These are phyloP conservation scores for Alternaria arbusti DNA, from an alignment of 2,329 filamentous ascomycete genomes.

Conservation along the genomic window DNA sequence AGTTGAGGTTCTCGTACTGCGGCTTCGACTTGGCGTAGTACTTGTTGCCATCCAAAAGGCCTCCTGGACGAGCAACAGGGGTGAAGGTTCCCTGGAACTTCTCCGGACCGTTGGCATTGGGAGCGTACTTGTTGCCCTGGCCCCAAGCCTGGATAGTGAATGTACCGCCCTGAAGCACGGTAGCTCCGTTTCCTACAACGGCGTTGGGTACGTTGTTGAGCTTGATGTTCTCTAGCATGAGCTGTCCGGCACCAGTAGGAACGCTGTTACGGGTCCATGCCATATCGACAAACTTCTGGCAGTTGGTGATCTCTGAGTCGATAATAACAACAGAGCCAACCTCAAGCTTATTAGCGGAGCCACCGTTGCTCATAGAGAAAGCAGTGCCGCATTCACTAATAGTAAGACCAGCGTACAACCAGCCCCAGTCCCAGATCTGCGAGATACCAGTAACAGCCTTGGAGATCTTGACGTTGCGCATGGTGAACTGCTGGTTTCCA, in stretches of 20 bases:
- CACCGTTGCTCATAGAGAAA: constrained; percentile 56
- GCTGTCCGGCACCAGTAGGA: constrained; percentile 55
- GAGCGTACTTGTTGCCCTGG: constrained; percentile 46
- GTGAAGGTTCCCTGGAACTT: constrained; percentile 56
- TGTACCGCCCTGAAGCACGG: constrained; percentile 41
- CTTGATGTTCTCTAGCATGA: constrained; percentile 63
- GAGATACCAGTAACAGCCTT: constrained; percentile 61
- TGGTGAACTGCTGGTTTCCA: constrained; percentile 63
- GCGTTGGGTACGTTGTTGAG: constrained; percentile 44
- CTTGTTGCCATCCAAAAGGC: constrained; percentile 55
- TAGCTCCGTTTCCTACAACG: constrained; percentile 37
- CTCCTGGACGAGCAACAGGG: constrained; percentile 54
- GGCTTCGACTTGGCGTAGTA: constrained; percentile 62
- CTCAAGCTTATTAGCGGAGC: constrained; percentile 35
- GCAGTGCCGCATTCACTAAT: constrained; percentile 63
- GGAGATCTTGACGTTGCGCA: constrained; percentile 63
- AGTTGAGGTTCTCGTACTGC: constrained; percentile 57
- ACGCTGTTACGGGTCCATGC: constrained; percentile 45
- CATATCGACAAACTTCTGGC: constrained; percentile 58
- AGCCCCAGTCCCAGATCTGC: constrained; percentile 68
- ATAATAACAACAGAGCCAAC: constrained; percentile 65
- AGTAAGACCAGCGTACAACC: constrained; percentile 59
- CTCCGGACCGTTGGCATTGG: constrained; percentile 51
- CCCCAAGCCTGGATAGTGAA: constrained; percentile 45
- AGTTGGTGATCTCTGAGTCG: constrained; percentile 62